Conservation (phyloP, 2,329 filamentous ascomycete genomes). For the Xylaria sp. region DNA sequence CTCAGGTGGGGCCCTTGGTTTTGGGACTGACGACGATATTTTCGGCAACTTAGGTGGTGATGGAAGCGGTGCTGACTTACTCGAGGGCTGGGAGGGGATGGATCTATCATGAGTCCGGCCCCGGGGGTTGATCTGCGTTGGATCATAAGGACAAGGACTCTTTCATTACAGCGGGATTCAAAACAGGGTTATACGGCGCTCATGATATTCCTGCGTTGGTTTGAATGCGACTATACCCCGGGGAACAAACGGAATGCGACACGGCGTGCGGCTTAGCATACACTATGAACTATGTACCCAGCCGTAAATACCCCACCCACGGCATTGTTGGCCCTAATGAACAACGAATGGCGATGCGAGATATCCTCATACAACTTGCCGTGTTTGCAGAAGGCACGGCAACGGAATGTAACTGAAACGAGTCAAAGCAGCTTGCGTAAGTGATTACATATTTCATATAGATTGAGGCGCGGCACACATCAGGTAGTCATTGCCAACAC, state of each 20-base stretch:
- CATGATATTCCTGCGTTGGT: not conserved
- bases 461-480: not conserved
- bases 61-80: conserved; percentile 42
- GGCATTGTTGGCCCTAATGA: not conserved
- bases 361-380: conserved; percentile 10
- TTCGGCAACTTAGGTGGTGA: conserved; percentile 52
- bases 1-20: conserved; percentile 53
- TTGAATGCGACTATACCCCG: conserved; percentile 11
- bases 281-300: not conserved
- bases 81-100: conserved; percentile 49
- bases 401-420: not conserved
- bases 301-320: not conserved
- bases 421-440: not conserved
- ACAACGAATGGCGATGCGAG: not conserved
- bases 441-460: not conserved
- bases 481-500: not conserved
- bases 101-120: conserved; percentile 39
- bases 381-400: not conserved
- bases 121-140: not conserved
- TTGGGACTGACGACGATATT: conserved; percentile 57
- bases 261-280: not conserved
- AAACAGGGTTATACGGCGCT: not conserved
- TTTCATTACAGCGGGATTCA: not conserved
- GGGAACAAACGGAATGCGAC: not conserved
- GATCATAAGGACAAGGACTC: too few species aligned